Evolutionary conservation across 768 basidiomycete genomes (phyloP).

Genomic region (Plicaturopsis crispa): DNA sequence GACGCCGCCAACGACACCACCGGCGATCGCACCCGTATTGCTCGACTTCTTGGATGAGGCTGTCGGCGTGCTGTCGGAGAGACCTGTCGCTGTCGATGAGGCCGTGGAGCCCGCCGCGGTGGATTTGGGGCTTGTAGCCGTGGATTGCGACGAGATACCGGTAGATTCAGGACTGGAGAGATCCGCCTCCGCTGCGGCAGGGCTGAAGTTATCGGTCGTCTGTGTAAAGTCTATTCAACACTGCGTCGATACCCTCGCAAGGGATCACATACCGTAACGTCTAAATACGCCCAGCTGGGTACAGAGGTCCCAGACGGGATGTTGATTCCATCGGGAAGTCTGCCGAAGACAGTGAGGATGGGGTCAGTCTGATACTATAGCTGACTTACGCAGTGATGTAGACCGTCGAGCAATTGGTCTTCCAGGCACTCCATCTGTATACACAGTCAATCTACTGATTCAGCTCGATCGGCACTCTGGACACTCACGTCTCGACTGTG

Average conservation of each 20-base stretch:
- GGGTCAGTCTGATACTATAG: too few species aligned
- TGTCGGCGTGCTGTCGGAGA: constrained; percentile 7
- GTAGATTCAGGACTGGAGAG: too few species aligned
- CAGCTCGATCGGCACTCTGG: constrained; percentile 24
- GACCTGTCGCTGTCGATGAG: constrained; percentile 13
- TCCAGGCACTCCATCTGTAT: constrained; percentile 46
- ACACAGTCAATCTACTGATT: constrained; percentile 31
- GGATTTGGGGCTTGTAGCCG: too few species aligned
- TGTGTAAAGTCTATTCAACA: constrained; percentile 15
- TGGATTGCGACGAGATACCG: too few species aligned
- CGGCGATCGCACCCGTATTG: constrained; percentile 53
- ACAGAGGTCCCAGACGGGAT: constrained; percentile 43
- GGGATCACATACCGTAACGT: constrained; percentile 34
- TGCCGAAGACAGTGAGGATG: constrained; percentile 12
- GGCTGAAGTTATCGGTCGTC: constrained; percentile 31
- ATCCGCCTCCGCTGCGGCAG: constrained; percentile 24
- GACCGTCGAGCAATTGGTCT: constrained; percentile 35
- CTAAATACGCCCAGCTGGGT: constrained; percentile 58
- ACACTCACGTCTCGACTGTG: constrained; percentile 25
- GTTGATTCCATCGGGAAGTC: constrained; percentile 38
- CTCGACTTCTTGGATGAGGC: constrained; percentile 12
- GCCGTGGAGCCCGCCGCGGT: constrained; percentile 20
- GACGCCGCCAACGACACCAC: constrained; percentile 54
- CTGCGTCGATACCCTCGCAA: neutral
- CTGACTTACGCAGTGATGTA: too few species aligned